Base-by-base conservation (phyloP, 495 filamentous ascomycete species). In the Collariella sp. region DNA sequence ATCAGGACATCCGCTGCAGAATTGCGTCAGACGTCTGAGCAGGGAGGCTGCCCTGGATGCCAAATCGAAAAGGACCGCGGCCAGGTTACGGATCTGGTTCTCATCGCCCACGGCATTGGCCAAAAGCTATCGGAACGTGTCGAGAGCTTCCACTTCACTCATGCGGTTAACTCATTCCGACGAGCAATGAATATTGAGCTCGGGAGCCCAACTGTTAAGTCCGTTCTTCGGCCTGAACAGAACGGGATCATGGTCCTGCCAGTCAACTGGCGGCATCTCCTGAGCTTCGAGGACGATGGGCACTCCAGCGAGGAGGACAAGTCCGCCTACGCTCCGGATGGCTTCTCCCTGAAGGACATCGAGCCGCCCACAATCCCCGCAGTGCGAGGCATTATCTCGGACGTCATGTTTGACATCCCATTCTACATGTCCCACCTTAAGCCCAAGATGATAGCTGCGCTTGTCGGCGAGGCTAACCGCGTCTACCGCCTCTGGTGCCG, bases 341-440 rank as follows among this genome's bases (percentile, higher is more conserved):
- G 83, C 6, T 98, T 87, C 63, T 77, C 77, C 1, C 76, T 98
- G 2, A 80, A 88, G 56, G 90, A 97, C 64, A 96, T 98, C 57
- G 96, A 93, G 4, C 90, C 88, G 0, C 77, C 83, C n/a, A 88
- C 89, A 0, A 86, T 98, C 44, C 89, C 91, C 0, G 87, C 87
- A 5, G 85, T 98, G 0, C 83, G 93, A 10, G 87, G 85, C 58
- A 77, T 98, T 58, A 90, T 98, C 56, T 90, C 86, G 50, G 93
- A 98, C 65, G 89, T 98, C 51, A 95, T 98, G 88, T 82, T 96
- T 5, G 93, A 98, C 64, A 89, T 98, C 33, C 93, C 93, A 0
- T 96, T 95, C 61, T 98, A 97, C 69, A 81, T 98, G 57, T 96
- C 91, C 1, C 87, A 93, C 60, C 93, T 96, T 69, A 93, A 96